Base-by-base conservation (phyloP, 108 stramenopile species). In the Stephanodiscus triporus region DNA sequence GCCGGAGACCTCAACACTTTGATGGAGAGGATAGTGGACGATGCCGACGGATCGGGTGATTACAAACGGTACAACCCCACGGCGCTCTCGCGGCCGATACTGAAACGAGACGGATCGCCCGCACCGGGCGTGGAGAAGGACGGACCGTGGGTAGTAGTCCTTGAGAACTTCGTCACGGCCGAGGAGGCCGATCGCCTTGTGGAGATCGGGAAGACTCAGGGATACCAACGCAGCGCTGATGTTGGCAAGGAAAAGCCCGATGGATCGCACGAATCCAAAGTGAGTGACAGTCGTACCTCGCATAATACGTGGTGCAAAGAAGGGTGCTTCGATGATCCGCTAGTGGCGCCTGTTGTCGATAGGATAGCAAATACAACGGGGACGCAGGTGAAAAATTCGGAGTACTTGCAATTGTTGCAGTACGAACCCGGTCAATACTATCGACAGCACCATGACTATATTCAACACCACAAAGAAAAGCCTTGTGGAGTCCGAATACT, bases 61-160 rank as follows among this genome's bases (percentile, higher is more conserved):
- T 40, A 40, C 40, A 43, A 48, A 20, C 65, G 66, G 55, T 91
- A 89, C 73, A 66, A 74, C n/a, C 86, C 87, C 19, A 75, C 68
- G 65, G 77, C 87, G 30, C 49, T 88, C 49, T 93, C 92, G 1
- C 74, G 87, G 13, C 89, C 89, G 1, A 78, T 63, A 36, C 8
- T 58, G 20, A 62, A 54, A 47, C 56, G 54, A 50, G 83, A 70
- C 22, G 72, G 70, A 26, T 24, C 55, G 6, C 75, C 74, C n/a
- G 76, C 84, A 9, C 29, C 26, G 58, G 11, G 73, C 40, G 20
- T 66, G 43, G 72, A 70, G 23, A 19, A 51, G 9, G 55, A 84
- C 65, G 92, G 91, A n/a, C 95, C 96, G 9, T 96, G 93, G 92
- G 81, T 98, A n/a, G 80, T 96, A 22, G 87, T 80, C 6, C 81